A percentile compares a stretch with the other conserved stretches of the same genome.
Conservation (phyloP, 2,329 filamentous ascomycete species). For the Colletotrichum kahawae region DNA sequence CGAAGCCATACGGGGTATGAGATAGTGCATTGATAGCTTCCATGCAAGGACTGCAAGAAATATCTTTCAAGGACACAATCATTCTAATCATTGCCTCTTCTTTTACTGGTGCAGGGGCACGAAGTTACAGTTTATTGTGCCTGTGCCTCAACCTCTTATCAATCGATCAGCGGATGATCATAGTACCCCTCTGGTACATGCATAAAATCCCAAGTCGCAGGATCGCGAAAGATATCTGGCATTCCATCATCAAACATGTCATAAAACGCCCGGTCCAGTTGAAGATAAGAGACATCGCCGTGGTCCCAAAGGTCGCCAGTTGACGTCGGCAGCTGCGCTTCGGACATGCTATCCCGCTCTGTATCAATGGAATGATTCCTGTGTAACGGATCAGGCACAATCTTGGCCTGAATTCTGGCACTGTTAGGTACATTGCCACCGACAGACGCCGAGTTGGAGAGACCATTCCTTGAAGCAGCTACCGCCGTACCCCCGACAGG, state of each 20-base stretch:
- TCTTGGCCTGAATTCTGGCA: not conserved
- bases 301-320: not conserved
- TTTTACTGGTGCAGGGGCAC: not conserved
- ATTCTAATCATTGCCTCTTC: not conserved
- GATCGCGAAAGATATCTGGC: slow-evolving; percentile 18
- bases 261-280: slow-evolving; percentile 21
- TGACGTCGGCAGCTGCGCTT: not conserved
- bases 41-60: not conserved
- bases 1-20: not conserved
- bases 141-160: not conserved
- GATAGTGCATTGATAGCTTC: not conserved
- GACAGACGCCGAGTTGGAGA: not conserved
- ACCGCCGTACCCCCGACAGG: not conserved
- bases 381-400: not conserved
- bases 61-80: not conserved
- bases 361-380: not conserved
- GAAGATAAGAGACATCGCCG: not conserved
- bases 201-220: not conserved
- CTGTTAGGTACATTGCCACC: not conserved
- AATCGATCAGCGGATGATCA: not conserved
- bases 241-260: slow-evolving; percentile 25
- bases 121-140: not conserved
- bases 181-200: not conserved
- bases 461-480: not conserved
- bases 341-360: not conserved